Evolutionary conservation across 1,284 basidiomycete species (phyloP).

Genomic region (Ceratobasidium sp.): DNA sequence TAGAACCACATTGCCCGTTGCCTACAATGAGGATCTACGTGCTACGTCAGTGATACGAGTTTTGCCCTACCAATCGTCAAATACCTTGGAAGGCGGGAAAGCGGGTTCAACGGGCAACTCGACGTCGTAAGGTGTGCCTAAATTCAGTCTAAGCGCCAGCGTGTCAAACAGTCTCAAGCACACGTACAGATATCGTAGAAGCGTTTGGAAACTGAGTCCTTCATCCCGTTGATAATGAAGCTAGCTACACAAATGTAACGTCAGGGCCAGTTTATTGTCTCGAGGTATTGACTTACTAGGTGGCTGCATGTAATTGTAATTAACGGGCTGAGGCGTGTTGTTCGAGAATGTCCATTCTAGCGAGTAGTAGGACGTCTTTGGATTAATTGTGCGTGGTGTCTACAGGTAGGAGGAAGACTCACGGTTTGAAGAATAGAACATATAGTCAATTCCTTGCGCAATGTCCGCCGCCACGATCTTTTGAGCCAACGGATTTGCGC

Average conservation of each 20-base stretch:
- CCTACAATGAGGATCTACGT: conserved; percentile 58
- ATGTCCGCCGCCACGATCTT: conserved; percentile 36
- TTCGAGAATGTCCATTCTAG: conserved; percentile 65
- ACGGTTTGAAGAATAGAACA: conserved; percentile 47
- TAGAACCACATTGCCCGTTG: conserved; percentile 72
- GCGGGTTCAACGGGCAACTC: conserved; percentile 65
- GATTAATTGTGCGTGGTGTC: conserved; percentile 47
- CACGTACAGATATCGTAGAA: conserved; percentile 56
- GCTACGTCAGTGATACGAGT: conserved; percentile 14
- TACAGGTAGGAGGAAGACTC: conserved; percentile 53
- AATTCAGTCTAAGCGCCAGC: not conserved
- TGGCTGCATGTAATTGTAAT: conserved; percentile 67
- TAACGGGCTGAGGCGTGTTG: conserved; percentile 62
- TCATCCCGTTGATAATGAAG: conserved; percentile 11
- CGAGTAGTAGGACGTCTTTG: not conserved
- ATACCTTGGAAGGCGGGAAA: conserved; percentile 65
- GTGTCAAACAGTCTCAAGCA: conserved; percentile 48
- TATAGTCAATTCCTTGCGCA: conserved; percentile 33
- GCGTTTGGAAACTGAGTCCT: conserved; percentile 47
- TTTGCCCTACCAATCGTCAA: not conserved
- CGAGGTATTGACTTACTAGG: conserved; percentile 48
- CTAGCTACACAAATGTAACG: not conserved
- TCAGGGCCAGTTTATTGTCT: not conserved
- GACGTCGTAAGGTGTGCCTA: conserved; percentile 55
- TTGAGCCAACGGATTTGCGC: conserved; percentile 25